phyloP scores from a whole-genome alignment of 345 rosid genomes.

The Moricandia moricandioides region DNA sequence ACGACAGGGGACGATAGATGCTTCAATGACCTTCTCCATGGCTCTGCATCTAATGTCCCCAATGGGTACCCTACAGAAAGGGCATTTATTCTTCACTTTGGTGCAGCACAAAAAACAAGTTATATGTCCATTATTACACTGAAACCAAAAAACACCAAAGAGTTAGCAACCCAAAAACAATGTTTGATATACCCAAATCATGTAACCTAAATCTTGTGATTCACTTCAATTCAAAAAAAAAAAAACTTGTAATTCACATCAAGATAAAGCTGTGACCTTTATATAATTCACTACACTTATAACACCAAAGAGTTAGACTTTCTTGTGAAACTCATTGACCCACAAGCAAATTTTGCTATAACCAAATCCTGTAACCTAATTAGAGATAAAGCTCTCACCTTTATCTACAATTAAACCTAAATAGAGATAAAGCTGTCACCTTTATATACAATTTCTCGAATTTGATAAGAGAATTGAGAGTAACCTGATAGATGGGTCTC shows the following conservation, averaged over 20 bases:
- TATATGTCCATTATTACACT: conserved; percentile 65
- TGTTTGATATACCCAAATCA: not conserved
- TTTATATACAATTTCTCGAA: not conserved
- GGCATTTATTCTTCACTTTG: conserved; percentile 41
- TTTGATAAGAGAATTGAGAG: too few species aligned
- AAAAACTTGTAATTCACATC: too few species aligned
- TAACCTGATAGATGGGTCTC: too few species aligned
- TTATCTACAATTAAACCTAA: not conserved
- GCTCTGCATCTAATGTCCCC: conserved; percentile 53
- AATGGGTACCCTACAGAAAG: conserved; percentile 40
- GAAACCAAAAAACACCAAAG: not conserved
- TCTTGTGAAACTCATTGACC: not conserved
- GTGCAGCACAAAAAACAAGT: conserved; percentile 47
- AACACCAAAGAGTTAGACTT: not conserved
- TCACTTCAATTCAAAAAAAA: too few species aligned
- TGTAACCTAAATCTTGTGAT: not conserved
- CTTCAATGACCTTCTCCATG: conserved; percentile 48
- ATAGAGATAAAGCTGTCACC: not conserved
- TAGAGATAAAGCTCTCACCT: not conserved
- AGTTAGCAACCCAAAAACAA: not conserved
- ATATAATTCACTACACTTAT: too few species aligned
- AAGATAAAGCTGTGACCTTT: not conserved
- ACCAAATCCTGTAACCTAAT: too few species aligned
- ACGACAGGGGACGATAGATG: conserved; percentile 41
- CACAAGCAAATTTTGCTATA: too few species aligned